These are phyloP conservation scores for Mayamaea pseudoterrestris DNA, from an alignment of 108 stramenopile species.

Conservation along the genomic window DNA sequence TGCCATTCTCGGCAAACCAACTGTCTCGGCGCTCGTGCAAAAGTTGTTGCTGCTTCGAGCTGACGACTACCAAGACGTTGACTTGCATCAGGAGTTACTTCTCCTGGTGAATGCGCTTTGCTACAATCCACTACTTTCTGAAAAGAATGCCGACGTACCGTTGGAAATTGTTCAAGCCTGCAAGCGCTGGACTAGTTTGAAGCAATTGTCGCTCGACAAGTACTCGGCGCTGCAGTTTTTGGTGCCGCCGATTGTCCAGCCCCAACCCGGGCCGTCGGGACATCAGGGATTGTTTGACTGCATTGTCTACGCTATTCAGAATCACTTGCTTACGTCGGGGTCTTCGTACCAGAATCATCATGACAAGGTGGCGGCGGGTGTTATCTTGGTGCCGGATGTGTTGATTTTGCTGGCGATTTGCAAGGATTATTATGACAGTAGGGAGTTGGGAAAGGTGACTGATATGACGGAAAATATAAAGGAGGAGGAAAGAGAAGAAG, in stretches of 20 bases:
- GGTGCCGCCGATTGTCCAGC: conserved; percentile 44
- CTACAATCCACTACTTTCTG: conserved; percentile 14
- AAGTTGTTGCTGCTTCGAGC: conserved; percentile 21
- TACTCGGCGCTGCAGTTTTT: conserved; percentile 30
- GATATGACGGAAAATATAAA: too few species aligned
- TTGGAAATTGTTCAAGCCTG: conserved; percentile 32
- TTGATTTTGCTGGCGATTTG: conserved; percentile 64
- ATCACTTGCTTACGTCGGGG: conserved; percentile 5
- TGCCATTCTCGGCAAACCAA: conserved; percentile 33
- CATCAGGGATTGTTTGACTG: conserved; percentile 81
- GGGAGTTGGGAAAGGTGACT: too few species aligned
- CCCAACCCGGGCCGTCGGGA: conserved; percentile 57
- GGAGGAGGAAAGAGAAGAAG: conserved; percentile 6
- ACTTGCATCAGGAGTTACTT: conserved; percentile 9
- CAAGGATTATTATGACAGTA: conserved; percentile 25
- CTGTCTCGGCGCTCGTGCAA: conserved; percentile 29
- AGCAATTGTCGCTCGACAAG: conserved; percentile 52
- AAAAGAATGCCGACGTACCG: conserved; percentile 7
- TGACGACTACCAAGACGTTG: conserved; percentile 3
- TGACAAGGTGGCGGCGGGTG: conserved; percentile 11
- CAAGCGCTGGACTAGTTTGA: conserved; percentile 22
- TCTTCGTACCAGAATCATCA: conserved; percentile 6
- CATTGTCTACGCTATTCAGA: conserved; percentile 45
- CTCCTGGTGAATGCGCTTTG: conserved; percentile 21
- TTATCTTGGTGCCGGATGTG: conserved; percentile 55